A percentile compares a stretch with the other conserved stretches of the same genome.
Conservation (phyloP, 1,139 yeast genomes). For the Candida sp. region DNA sequence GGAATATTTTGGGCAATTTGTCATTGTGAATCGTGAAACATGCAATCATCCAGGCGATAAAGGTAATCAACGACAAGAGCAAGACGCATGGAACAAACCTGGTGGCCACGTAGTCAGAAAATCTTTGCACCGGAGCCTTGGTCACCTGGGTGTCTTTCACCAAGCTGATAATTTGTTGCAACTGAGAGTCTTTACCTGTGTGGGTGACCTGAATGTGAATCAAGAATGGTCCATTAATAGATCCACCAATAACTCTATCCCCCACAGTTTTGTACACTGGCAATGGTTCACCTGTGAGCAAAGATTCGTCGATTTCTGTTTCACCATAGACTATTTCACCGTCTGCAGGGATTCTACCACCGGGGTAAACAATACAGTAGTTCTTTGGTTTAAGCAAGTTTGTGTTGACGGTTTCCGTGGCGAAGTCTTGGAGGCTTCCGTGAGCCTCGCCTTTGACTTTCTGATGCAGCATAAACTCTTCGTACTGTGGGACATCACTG, state of each 20-base stretch:
- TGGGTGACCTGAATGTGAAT: conserved; percentile 69
- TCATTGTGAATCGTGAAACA: conserved; percentile 35
- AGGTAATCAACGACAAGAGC: conserved; percentile 63
- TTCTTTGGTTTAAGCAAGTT: conserved; percentile 83
- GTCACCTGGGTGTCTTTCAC: conserved; percentile 91
- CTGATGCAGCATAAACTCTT: conserved; percentile 19
- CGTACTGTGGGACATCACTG: conserved; percentile 37
- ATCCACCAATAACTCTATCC: conserved; percentile 82
- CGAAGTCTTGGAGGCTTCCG: conserved; percentile 18
- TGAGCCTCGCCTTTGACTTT: conserved; percentile 8
- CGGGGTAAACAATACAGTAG: conserved; percentile 79
- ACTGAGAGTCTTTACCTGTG: conserved; percentile 84
- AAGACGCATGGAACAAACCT: conserved; percentile 84
- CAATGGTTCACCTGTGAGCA: conserved; percentile 88
- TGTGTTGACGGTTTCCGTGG: conserved; percentile 53
- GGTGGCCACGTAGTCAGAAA: conserved; percentile 85
- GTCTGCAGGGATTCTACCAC: conserved; percentile 91
- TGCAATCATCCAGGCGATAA: conserved; percentile 64
- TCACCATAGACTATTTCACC: conserved; percentile 79
- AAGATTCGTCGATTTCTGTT: conserved; percentile 86
- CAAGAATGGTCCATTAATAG: conserved; percentile 81
- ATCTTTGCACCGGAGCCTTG: conserved; percentile 90
- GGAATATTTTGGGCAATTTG: conserved; percentile 58
- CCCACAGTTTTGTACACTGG: conserved; percentile 70
- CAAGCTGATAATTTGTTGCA: conserved; percentile 83